A percentile compares a stretch with the other conserved stretches of the same genome.
phyloP scores from a whole-genome alignment of 1,284 basidiomycete genomes.

The Rhizoctonia solani region DNA sequence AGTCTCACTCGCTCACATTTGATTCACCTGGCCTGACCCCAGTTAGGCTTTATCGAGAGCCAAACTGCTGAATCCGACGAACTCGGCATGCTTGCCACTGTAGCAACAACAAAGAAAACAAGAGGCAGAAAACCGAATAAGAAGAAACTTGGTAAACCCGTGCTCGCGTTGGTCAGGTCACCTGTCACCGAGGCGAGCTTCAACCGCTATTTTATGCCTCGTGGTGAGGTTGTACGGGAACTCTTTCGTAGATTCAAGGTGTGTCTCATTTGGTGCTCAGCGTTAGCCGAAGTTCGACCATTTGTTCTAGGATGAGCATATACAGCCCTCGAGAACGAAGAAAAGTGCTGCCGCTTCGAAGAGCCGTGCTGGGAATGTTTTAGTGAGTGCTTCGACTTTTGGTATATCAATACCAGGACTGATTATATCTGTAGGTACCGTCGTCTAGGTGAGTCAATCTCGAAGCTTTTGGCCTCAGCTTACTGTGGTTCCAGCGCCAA shows the following conservation, averaged over 20 bases:
- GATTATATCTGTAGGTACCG: not conserved
- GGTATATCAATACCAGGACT: not conserved
- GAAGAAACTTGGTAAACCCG: conserved; percentile 6
- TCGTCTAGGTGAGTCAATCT: conserved; percentile 5
- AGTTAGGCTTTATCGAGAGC: conserved; percentile 21
- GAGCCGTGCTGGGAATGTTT: not conserved
- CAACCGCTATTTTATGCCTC: conserved; percentile 23
- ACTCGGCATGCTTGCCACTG: not conserved
- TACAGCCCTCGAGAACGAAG: conserved; percentile 1
- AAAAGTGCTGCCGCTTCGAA: not conserved
- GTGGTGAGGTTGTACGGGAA: not conserved
- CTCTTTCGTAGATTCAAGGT: not conserved
- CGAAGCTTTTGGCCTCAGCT: not conserved
- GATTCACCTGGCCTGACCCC: not conserved
- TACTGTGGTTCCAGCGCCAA: not conserved
- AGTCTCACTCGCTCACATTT: not conserved
- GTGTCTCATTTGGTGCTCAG: no score
- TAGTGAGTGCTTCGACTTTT: not conserved
- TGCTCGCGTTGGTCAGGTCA: conserved; percentile 6
- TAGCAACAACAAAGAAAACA: not conserved
- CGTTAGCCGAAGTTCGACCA: no score
- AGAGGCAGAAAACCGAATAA: conserved; percentile 28
- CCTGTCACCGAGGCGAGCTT: not conserved
- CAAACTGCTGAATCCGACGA: not conserved
- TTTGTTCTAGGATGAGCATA: not conserved